Percentiles rank a stretch among this genome's conserved stretches.
Evolutionary conservation across 352 stramenopile genomes (phyloP).

Genomic region (Globisporangium alternatum): DNA sequence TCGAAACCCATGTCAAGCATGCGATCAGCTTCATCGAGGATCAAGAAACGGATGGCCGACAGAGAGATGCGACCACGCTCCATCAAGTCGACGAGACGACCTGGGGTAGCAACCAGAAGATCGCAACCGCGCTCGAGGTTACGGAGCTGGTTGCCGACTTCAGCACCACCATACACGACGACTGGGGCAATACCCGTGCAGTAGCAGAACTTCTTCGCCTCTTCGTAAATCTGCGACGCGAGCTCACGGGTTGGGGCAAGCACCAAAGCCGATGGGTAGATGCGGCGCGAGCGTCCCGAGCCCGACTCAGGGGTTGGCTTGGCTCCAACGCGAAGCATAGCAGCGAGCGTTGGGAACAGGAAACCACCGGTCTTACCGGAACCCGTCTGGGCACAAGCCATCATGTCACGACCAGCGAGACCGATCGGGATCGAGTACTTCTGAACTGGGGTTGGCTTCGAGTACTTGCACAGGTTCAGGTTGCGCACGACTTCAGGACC

Average conservation of each 20-base stretch:
- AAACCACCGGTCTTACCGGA: constrained; percentile 97
- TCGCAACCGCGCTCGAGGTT: constrained; percentile 93
- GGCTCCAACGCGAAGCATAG: constrained; percentile 90
- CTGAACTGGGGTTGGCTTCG: constrained; percentile 97
- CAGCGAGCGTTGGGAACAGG: constrained; percentile 96
- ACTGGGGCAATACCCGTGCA: constrained; percentile 93
- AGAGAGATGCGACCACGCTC: constrained; percentile 92
- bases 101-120: constrained; percentile 97
- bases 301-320: constrained; percentile 42
- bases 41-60: constrained; percentile 91
- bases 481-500: constrained; percentile 92
- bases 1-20: constrained; percentile 99
- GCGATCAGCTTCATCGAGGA: constrained; percentile 99
- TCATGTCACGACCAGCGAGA: constrained; percentile 94
- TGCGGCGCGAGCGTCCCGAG: constrained; percentile 70
- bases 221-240: constrained; percentile 94
- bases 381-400: constrained; percentile 99
- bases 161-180: constrained; percentile 93
- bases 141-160: constrained; percentile 85
- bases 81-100: constrained; percentile 96
- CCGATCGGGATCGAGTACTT: constrained; percentile 99
- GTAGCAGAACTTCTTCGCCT: constrained; percentile 97
- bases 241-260: constrained; percentile 94
- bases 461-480: constrained; percentile 93
- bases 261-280: constrained; percentile 91